phyloP scores from a whole-genome alignment of 2,329 filamentous ascomycete genomes.

The Lachnellula subtilissima region DNA sequence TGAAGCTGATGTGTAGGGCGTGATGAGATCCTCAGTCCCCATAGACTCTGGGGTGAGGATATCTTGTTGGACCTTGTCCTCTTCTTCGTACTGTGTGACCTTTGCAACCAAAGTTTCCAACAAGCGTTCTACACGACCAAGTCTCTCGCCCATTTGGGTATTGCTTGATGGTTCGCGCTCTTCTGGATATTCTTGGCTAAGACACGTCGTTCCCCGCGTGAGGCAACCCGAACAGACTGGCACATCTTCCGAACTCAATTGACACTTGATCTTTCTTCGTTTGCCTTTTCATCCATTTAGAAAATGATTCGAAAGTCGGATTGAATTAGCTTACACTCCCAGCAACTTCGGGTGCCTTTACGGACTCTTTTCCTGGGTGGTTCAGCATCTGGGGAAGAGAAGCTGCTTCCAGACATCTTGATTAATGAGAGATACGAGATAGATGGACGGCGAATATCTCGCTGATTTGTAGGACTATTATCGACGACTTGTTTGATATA shows the following conservation, averaged over 20 bases:
- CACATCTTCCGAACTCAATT: slow-evolving; percentile 36
- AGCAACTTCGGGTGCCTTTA: slow-evolving; percentile 54
- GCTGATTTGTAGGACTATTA: too few relatives aligned
- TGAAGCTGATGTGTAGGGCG: slow-evolving; percentile 15
- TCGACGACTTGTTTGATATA: too few relatives aligned
- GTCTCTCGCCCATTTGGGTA: slow-evolving; percentile 27
- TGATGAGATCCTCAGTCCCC: slow-evolving; percentile 22
- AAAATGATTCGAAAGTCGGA: slow-evolving; percentile 1
- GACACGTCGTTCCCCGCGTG: slow-evolving; percentile 34
- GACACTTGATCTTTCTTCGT: slow-evolving; percentile 49
- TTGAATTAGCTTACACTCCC: slow-evolving; percentile 46
- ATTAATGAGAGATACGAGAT: neutral
- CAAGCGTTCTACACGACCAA: slow-evolving; percentile 28
- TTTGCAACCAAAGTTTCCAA: slow-evolving; percentile 28
- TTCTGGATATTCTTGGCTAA: slow-evolving; percentile 32
- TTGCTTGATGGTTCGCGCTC: slow-evolving; percentile 25
- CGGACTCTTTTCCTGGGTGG: slow-evolving; percentile 27
- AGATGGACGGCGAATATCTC: neutral
- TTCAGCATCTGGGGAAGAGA: slow-evolving; percentile 13
- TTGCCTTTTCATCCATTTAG: slow-evolving; percentile 21
- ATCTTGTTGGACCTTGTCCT: slow-evolving; percentile 21
- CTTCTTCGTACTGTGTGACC: slow-evolving; percentile 26
- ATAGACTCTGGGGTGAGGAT: slow-evolving; percentile 28
- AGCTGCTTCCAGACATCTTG: neutral
- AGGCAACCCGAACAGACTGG: slow-evolving; percentile 43